phyloP scores from a whole-genome alignment of 1,284 basidiomycete genomes.

The Veloboletus limbatus region DNA sequence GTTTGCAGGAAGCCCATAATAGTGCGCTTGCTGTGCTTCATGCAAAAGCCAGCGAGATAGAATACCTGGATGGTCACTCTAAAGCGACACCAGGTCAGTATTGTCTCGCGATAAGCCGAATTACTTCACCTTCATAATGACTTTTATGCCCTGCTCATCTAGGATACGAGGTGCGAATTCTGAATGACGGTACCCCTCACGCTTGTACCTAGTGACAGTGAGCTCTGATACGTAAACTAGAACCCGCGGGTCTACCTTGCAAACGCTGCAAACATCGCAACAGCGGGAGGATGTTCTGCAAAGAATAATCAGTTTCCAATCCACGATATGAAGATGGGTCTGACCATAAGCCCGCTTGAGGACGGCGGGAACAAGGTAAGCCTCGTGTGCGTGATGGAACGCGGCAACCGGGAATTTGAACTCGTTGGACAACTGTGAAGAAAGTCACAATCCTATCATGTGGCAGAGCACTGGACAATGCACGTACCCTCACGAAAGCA shows the following conservation, averaged over 20 bases:
- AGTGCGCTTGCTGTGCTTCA: conserved; percentile 70
- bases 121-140: conserved; percentile 46
- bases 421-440: conserved; percentile 60
- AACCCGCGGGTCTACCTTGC: conserved; percentile 37
- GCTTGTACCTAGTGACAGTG: conserved; percentile 49
- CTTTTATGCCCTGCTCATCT: conserved; percentile 24
- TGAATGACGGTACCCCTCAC: conserved; percentile 60
- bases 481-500: conserved; percentile 56
- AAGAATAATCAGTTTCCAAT: conserved; percentile 8
- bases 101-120: not conserved
- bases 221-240: not conserved
- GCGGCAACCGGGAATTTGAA: conserved; percentile 81
- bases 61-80: conserved; percentile 70
- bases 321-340: conserved; percentile 33
- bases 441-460: not conserved
- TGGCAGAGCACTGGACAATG: not conserved
- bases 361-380: conserved; percentile 79
- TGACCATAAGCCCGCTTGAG: conserved; percentile 71
- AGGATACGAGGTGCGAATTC: conserved; percentile 30
- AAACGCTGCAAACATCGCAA: conserved; percentile 77
- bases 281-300: conserved; percentile 58
- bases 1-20: conserved; percentile 48
- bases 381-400: conserved; percentile 86
- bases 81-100: not conserved
- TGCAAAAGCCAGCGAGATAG: conserved; percentile 64